Evolutionary conservation across 371 early-diverging fungal species (phyloP).

Genomic region (Sporodiniella umbellata): DNA sequence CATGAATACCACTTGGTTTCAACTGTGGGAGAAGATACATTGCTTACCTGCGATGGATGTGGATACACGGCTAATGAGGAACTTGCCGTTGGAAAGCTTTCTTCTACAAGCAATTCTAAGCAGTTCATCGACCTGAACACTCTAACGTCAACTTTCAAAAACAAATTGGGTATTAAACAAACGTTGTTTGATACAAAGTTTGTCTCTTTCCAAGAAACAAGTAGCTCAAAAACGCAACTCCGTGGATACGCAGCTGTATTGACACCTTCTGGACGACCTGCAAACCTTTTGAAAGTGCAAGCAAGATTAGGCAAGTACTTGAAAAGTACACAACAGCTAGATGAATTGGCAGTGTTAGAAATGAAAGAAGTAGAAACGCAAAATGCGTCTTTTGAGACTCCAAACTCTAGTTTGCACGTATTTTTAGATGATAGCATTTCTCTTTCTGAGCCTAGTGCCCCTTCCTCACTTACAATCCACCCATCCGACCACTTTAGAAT

Average conservation of each 20-base stretch:
- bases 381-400: too few relatives aligned
- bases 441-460: not conserved
- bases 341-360: slow-evolving; percentile 16
- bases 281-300: slow-evolving; percentile 35
- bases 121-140: too few relatives aligned
- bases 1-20: slow-evolving; percentile 88
- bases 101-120: too few relatives aligned
- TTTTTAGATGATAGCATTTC: slow-evolving; percentile 28
- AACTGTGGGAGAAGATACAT: slow-evolving; percentile 77
- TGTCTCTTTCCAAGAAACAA: not conserved
- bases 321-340: slow-evolving; percentile 9
- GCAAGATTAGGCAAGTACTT: slow-evolving; percentile 22
- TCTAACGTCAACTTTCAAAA: not conserved
- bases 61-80: slow-evolving; percentile 85
- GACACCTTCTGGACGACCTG: slow-evolving; percentile 15
- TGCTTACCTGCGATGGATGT: slow-evolving; percentile 69
- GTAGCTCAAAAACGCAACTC: not conserved
- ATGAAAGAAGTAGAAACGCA: not conserved
- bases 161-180: not conserved
- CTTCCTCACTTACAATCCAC: slow-evolving; percentile 9
- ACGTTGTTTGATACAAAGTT: not conserved
- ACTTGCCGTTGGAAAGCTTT: slow-evolving; percentile 36
- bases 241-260: slow-evolving; percentile 22
- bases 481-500: slow-evolving; percentile 52
- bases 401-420: slow-evolving; percentile 12